Percentiles rank a stretch among this genome's conserved stretches.
Conservation (phyloP, 106 monocot genomes). For the Amphibolis antarctica region DNA sequence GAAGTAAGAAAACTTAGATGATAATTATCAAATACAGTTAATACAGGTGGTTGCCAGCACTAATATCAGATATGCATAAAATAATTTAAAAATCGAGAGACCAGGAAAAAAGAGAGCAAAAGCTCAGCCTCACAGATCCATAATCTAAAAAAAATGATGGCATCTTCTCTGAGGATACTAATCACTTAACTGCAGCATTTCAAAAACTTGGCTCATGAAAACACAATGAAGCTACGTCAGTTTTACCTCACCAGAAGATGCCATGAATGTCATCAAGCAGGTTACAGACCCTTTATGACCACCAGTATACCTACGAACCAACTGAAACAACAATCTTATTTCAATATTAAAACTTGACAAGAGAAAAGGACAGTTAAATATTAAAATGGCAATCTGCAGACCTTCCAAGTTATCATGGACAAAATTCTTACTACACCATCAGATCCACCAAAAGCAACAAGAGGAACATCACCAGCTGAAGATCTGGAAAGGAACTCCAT, state of each 20-base stretch:
- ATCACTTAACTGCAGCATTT: neutral
- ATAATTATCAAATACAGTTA: no score
- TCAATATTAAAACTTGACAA: neutral
- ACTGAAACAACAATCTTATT: slow-evolving; percentile 27
- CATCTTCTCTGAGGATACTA: no score
- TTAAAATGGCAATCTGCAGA: slow-evolving; percentile 11
- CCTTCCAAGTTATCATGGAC: slow-evolving; percentile 99
- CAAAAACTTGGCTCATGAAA: neutral
- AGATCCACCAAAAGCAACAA: slow-evolving; percentile 93
- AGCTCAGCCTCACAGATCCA: no score
- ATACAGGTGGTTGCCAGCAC: no score
- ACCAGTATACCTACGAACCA: slow-evolving; percentile 92
- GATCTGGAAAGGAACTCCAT: slow-evolving; percentile 95
- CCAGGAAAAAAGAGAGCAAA: no score
- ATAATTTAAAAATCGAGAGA: no score
- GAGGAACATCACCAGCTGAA: slow-evolving; percentile 64
- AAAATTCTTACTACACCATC: slow-evolving; percentile 97
- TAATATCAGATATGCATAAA: no score
- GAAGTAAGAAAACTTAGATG: no score
- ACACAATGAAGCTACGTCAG: neutral
- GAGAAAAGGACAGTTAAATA: slow-evolving; percentile 1
- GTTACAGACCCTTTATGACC: slow-evolving; percentile 94
- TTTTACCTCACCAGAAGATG: slow-evolving; percentile 84
- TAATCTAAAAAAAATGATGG: no score
- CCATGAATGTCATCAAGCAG: slow-evolving; percentile 94